Evolutionary conservation across 1,139 yeast genomes (phyloP).

Genomic region (Taphrina populina): DNA sequence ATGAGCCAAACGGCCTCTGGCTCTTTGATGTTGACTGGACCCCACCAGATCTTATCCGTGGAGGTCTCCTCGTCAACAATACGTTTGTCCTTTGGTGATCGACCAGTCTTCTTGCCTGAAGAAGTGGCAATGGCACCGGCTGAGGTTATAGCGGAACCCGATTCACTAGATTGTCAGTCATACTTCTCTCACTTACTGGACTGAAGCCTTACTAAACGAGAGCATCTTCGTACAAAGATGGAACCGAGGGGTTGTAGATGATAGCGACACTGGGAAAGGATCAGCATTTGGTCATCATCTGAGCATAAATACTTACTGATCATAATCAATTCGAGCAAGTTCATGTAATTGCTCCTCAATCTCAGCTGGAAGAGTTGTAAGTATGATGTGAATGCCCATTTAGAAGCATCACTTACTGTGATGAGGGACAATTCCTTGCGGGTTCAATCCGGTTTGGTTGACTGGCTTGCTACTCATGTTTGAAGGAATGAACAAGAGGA

Average conservation of each 20-base stretch:
- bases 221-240: constrained; percentile 93
- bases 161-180: constrained; percentile 50
- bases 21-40: constrained; percentile 95
- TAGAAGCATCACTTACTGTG: constrained; percentile 22
- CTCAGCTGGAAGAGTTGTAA: constrained; percentile 16
- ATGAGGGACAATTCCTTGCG: constrained; percentile 30
- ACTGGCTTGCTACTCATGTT: constrained; percentile 21
- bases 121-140: constrained; percentile 95
- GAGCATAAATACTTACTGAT: constrained; percentile 15
- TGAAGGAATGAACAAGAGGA: not conserved
- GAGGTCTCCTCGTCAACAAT: constrained; percentile 93
- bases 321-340: constrained; percentile 31
- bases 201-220: constrained; percentile 49
- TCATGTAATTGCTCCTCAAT: constrained; percentile 32
- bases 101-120: constrained; percentile 94
- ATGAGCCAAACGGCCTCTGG: constrained; percentile 94
- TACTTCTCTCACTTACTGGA: not conserved
- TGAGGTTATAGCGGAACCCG: constrained; percentile 87
- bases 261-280: constrained; percentile 44
- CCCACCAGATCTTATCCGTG: constrained; percentile 87
- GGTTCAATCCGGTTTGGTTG: constrained; percentile 33
- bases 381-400: not conserved
- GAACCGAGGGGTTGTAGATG: constrained; percentile 91
- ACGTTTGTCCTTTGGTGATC: constrained; percentile 98
- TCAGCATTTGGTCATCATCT: not conserved